Percentiles rank a stretch among this genome's conserved stretches.
These are phyloP conservation scores for Betula pendula DNA, from an alignment of 306 rosid genomes.

Conservation along the genomic window DNA sequence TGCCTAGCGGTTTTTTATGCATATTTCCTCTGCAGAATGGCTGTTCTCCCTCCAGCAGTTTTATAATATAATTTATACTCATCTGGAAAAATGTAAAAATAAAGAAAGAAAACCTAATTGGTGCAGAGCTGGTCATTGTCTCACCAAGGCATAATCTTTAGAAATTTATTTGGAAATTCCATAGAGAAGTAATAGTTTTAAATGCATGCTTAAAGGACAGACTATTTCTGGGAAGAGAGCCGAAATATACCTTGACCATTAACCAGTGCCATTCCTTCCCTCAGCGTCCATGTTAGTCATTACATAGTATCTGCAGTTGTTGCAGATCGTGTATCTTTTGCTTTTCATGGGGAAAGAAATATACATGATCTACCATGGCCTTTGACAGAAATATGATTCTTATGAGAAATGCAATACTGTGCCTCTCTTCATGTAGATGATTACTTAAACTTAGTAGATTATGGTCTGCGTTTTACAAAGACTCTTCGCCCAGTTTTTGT, in stretches of 20 bases:
- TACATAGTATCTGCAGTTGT: neutral
- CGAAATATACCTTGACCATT: neutral
- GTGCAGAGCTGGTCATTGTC: neutral
- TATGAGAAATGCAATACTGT: neutral
- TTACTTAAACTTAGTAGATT: neutral
- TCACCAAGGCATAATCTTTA: neutral
- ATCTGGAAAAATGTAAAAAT: no score
- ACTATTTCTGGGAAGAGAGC: neutral
- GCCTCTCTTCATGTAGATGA: neutral
- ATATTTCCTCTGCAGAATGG: neutral
- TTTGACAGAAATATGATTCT: neutral
- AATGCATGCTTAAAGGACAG: neutral
- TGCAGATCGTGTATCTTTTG: neutral
- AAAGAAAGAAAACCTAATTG: neutral
- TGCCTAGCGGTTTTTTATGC: neutral
- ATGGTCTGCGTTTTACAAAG: slow-evolving; percentile 16
- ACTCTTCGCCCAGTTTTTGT: neutral
- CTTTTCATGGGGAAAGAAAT: neutral
- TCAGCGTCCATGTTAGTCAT: neutral
- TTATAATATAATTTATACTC: no score
- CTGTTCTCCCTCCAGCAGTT: neutral
- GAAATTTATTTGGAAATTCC: neutral
- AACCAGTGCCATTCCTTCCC: neutral
- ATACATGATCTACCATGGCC: neutral
- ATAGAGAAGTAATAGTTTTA: neutral